Evolutionary conservation across 345 rosid genomes (phyloP).

Genomic region (Eucalyptus guilfoylei): DNA sequence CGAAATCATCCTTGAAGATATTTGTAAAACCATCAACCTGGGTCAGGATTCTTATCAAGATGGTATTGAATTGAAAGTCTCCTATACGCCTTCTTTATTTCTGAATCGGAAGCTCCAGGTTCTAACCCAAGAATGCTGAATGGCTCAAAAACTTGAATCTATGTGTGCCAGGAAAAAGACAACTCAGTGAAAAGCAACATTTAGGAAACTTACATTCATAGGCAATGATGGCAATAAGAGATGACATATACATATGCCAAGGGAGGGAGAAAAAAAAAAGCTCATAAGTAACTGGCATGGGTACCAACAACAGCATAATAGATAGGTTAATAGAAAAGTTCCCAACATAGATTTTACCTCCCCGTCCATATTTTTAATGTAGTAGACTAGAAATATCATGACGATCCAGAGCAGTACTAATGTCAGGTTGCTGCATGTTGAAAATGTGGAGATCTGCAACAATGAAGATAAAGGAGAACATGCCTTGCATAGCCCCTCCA

Average conservation of each 20-base stretch:
- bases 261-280: too few relatives aligned
- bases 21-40: slow-evolving; percentile 47
- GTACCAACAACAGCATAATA: background rate
- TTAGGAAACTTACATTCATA: background rate
- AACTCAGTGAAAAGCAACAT: background rate
- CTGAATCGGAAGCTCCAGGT: slow-evolving; percentile 72
- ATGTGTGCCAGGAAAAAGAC: background rate
- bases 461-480: background rate
- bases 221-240: background rate
- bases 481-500: background rate
- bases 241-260: background rate
- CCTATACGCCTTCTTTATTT: slow-evolving; percentile 84
- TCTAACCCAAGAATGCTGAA: slow-evolving; percentile 70
- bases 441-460: slow-evolving; percentile 81
- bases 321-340: background rate
- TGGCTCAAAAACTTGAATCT: slow-evolving; percentile 90
- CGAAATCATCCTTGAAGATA: background rate
- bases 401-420: slow-evolving; percentile 46
- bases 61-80: slow-evolving; percentile 85
- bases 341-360: slow-evolving; percentile 36
- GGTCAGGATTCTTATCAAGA: slow-evolving; percentile 99
- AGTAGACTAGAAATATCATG: slow-evolving; percentile 79
- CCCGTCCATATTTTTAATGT: slow-evolving; percentile 75
- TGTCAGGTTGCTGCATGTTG: slow-evolving; percentile 85
- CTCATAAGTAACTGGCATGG: background rate